Base-by-base conservation (phyloP, 176 grass and related monocot species). In the Aegilops speltoides region DNA sequence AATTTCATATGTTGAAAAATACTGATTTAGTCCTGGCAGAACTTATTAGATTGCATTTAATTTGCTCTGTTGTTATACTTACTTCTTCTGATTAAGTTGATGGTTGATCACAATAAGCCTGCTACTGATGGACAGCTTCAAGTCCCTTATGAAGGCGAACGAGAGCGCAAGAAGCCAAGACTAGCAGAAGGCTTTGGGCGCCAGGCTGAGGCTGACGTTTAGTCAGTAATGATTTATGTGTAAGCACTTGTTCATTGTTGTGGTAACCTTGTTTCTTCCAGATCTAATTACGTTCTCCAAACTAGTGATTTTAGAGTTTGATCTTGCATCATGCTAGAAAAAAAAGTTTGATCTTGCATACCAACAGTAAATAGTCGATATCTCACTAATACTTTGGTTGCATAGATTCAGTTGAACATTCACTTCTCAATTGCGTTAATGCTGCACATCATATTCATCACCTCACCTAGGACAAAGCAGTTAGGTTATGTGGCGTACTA, bases 61-160 rank as follows among this genome's bases (percentile, higher is more conserved):
- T 43, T 43, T 43, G 40, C 40, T 3, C 10, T 10, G 40, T 43
- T 10, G 40, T 25, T n/a, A n/a, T 34, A 32, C 26, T 11, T 43
- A 43, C 10, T 11, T 43, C 40, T 43, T 43, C 40, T 43, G 40
- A 43, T 11, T 43, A 43, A 77, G 52, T 8, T 61, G 52, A 37
- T 15, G 32, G 2, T 20, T 60, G 19, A 60, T 61, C 9, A 78
- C 4, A 24, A n/a, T 20, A 78, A 78, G 14, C 31, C 1, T 37
- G 29, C 29, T 23, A 34, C 4, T 78, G 31, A 60, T 78, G 54
- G 10, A 37, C 8, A 61, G 7, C 52, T 37, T 20, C 76, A 37
- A 36, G 52, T 36, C 28, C 76, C 52, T 78, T 13, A 33, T 77
- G 74, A 61, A 78, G 76, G 76, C 34, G 76, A 78, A 78, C 52